phyloP scores from a whole-genome alignment of 2,329 filamentous ascomycete species.

The Diplodia corticola region DNA sequence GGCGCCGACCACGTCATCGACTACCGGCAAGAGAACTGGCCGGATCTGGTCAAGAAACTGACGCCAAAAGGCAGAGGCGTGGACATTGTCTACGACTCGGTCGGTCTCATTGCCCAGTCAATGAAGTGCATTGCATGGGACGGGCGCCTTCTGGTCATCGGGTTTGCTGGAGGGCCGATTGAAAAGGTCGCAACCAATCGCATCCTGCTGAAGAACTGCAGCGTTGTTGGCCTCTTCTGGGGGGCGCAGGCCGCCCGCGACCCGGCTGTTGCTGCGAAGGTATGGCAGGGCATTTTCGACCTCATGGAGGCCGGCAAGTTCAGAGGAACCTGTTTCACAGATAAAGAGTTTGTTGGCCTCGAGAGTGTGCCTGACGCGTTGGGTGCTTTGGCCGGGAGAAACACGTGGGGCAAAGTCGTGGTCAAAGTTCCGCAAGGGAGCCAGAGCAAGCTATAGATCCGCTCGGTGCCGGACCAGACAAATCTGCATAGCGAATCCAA shows the following conservation, averaged over 20 bases:
- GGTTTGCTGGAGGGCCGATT: constrained; percentile 82
- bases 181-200: constrained; percentile 93
- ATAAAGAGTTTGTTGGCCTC: constrained; percentile 78
- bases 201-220: constrained; percentile 90
- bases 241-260: constrained; percentile 78
- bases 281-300: constrained; percentile 81
- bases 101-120: constrained; percentile 82
- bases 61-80: constrained; percentile 73
- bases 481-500: not conserved
- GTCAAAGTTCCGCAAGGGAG: constrained; percentile 71
- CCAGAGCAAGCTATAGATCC: constrained; percentile 37
- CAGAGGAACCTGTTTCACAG: constrained; percentile 76
- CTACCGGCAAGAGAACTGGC: constrained; percentile 67
- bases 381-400: constrained; percentile 72
- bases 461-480: not conserved
- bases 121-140: constrained; percentile 96
- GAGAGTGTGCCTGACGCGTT: constrained; percentile 77
- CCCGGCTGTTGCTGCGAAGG: constrained; percentile 65
- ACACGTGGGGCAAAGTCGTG: constrained; percentile 96
- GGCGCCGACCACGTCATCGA: constrained; percentile 83
- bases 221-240: constrained; percentile 88
- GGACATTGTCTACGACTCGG: constrained; percentile 93
- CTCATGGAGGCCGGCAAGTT: constrained; percentile 79
- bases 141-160: constrained; percentile 81
- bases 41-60: constrained; percentile 70